These are phyloP conservation scores for Kwoniella dejecticola DNA, from an alignment of 768 basidiomycete genomes.

Conservation along the genomic window DNA sequence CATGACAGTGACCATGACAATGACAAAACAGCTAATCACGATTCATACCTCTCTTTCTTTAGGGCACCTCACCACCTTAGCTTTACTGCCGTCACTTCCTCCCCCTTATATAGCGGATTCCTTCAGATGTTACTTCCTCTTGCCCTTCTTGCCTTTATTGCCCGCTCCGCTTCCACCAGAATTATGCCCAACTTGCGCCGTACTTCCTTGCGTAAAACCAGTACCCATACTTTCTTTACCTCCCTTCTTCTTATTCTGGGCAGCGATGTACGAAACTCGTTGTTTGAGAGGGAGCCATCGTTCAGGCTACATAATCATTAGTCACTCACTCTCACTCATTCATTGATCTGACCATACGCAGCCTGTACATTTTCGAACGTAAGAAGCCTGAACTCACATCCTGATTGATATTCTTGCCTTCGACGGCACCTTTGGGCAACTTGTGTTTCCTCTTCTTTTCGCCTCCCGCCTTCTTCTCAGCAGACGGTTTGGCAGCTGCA, in stretches of 20 bases:
- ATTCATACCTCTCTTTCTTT: too few species aligned
- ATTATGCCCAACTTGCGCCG: constrained; percentile 18
- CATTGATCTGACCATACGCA: neutral
- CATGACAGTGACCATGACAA: too few species aligned
- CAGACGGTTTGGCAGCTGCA: constrained; percentile 13
- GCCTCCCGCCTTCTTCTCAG: neutral
- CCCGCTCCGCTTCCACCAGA: constrained; percentile 32
- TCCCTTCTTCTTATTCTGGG: constrained; percentile 50
- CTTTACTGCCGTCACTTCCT: too few species aligned
- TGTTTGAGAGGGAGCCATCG: constrained; percentile 55
- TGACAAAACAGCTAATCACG: too few species aligned
- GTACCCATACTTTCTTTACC: constrained; percentile 55
- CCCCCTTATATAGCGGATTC: neutral
- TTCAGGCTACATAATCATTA: constrained; percentile 43
- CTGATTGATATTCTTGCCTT: constrained; percentile 45
- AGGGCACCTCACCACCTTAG: too few species aligned
- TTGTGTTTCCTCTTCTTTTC: constrained; percentile 46
- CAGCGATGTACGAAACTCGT: constrained; percentile 41
- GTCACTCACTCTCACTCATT: too few species aligned
- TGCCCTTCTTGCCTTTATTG: constrained; percentile 41
- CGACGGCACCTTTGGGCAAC: constrained; percentile 52
- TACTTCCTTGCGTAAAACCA: constrained; percentile 51
- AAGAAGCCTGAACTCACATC: constrained; percentile 49
- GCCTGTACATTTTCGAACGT: neutral
- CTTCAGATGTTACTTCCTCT: constrained; percentile 26